These are phyloP conservation scores for Rhizodiscina lignyota DNA, from an alignment of 495 filamentous ascomycete species.

Conservation along the genomic window DNA sequence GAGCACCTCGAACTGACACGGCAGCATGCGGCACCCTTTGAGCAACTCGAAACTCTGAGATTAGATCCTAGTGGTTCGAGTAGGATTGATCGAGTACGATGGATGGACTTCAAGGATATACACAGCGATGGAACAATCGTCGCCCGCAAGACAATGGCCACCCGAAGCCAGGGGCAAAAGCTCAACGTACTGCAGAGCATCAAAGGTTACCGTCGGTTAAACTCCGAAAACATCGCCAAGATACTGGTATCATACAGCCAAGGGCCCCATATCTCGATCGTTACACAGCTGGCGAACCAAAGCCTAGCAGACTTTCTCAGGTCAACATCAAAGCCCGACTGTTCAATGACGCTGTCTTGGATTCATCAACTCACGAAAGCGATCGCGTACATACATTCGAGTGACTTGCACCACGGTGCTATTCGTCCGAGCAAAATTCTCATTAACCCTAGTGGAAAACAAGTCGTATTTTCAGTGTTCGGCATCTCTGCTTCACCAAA, in stretches of 20 bases:
- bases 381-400: constrained; percentile 12
- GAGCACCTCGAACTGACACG: constrained; percentile 10
- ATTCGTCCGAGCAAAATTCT: constrained; percentile 17
- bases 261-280: constrained; percentile 8
- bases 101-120: constrained; percentile 6
- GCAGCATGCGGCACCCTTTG: constrained; percentile 11
- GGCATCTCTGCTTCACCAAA: constrained; percentile 7
- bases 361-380: constrained; percentile 15
- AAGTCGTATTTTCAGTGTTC: constrained; percentile 11
- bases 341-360: constrained; percentile 14
- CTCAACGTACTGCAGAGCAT: constrained; percentile 10
- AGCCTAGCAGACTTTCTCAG: constrained; percentile 12
- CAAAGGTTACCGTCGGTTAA: constrained; percentile 8
- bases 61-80: constrained; percentile 6
- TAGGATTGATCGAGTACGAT: constrained; percentile 11
- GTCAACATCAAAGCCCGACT: constrained; percentile 4
- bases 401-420: constrained; percentile 9
- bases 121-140: constrained; percentile 4
- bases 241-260: constrained; percentile 14
- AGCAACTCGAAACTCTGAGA: constrained; percentile 6
- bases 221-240: constrained; percentile 13
- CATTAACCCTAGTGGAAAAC: constrained; percentile 9
- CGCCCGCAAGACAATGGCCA: constrained; percentile 12
- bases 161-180: constrained; percentile 9
- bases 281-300: constrained; percentile 11